Evolutionary conservation across 2,329 filamentous ascomycete species (phyloP), one percentile per base, ranked within the genome.

Genomic region (Metarhizium album): DNA sequence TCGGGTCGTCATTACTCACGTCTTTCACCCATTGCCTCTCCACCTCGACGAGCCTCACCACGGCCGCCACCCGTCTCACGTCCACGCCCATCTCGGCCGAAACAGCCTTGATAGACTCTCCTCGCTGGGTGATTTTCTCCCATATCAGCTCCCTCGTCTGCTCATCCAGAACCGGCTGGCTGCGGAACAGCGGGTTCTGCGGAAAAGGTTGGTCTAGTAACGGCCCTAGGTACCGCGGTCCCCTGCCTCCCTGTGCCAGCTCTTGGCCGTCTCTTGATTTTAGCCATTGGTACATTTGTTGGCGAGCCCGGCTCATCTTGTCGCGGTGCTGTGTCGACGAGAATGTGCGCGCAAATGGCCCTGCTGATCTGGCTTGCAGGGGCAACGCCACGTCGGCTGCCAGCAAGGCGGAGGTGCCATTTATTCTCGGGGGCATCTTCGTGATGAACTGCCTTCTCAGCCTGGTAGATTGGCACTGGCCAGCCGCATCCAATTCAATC

Each of bases 21-120:
- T 90, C 75, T 60, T 74, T 67, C 55, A 77, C 66, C 87, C 84
- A 90, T 57, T 84, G 74, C 71, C 85, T 89, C 72, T 96, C 89
- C 57, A 95, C 75, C 66, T 89, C 82, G 72, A 91, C 91, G 61
- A 96, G 72, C 60, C 90, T 75, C 53, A 95, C 85, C 20, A 95
- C 86, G 22, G 90, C 90, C 27, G 83, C 90, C 18, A 95, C 86
- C 59, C 90, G 79, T 62, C 87, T 80, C 68, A 95, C 84, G 61
- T 93, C 89, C 23, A 95, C 80, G 27, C 83, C 80, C 59, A 87
- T 78, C 61, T 88, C 79, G 1, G 85, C 84, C 62, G 87, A 90
- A 20, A 94, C 86, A 42, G 78, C 78, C 61, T 88, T 84, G 55
- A 95, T 73, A 51, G 84, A 80, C 65, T 83, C 74, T 53, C 84